phyloP scores from a whole-genome alignment of 2,329 filamentous ascomycete species.

The Neospermospora avenae region DNA sequence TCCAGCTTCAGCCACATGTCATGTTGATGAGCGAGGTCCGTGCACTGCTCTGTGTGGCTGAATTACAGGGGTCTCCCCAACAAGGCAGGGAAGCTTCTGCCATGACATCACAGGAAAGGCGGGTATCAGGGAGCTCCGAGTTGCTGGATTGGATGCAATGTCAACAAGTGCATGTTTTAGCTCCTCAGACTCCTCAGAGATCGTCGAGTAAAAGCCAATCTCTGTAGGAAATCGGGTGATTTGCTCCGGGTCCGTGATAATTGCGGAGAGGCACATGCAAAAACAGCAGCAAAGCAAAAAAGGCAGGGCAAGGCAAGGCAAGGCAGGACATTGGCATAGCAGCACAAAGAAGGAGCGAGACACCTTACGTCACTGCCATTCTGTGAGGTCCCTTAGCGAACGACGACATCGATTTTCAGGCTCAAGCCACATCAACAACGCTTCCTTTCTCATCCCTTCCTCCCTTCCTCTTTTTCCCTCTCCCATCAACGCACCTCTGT shows the following conservation, averaged over 20 bases:
- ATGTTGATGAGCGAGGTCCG: background rate
- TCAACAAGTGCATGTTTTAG: conserved; percentile 2
- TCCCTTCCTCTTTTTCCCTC: background rate
- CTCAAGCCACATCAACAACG: conserved; percentile 5
- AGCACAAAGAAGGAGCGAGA: background rate
- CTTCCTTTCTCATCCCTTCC: background rate
- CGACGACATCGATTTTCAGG: background rate
- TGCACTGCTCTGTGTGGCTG: background rate
- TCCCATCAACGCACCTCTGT: conserved; percentile 5
- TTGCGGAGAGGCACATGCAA: background rate
- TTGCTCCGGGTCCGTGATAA: background rate
- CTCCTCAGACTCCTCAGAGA: background rate
- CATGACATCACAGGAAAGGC: background rate
- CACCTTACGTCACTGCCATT: conserved; percentile 7
- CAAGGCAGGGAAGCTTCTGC: no score
- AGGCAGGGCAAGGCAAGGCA: background rate
- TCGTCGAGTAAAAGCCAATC: background rate
- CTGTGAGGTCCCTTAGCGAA: conserved; percentile 1
- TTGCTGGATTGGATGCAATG: background rate
- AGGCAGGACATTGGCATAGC: background rate
- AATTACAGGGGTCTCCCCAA: background rate
- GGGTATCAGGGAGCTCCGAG: background rate
- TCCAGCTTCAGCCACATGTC: background rate
- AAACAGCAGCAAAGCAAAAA: background rate
- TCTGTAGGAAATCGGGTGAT: background rate